A percentile compares a stretch with the other conserved stretches of the same genome.
phyloP scores from a whole-genome alignment of 164 flowering plant species.

The Macadamia tetraphylla region DNA sequence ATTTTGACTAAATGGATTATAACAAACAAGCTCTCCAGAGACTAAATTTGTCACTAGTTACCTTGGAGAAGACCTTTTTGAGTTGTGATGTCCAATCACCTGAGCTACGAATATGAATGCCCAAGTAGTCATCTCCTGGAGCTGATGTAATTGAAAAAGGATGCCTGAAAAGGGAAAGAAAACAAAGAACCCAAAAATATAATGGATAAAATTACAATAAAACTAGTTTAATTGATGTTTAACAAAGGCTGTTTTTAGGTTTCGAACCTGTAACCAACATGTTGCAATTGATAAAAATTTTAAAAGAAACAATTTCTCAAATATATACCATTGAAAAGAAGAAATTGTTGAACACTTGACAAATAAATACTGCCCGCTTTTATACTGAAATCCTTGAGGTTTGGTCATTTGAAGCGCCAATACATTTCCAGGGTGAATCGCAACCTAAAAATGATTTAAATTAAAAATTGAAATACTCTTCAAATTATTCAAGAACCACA shows the following conservation, averaged over 20 bases:
- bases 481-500: no score
- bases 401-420: constrained; percentile 44
- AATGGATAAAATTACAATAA: no score
- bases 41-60: neutral
- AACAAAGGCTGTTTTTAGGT: no score
- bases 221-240: no score
- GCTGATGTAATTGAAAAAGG: constrained; percentile 40
- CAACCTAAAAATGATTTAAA: constrained; percentile 26
- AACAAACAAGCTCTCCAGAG: no score
- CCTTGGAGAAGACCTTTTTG: constrained; percentile 62
- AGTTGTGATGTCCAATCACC: constrained; percentile 53
- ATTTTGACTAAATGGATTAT: no score
- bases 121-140: constrained; percentile 31
- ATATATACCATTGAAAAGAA: constrained; percentile 46
- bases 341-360: constrained; percentile 52
- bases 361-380: constrained; percentile 55
- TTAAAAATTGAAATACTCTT: no score
- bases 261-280: no score
- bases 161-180: constrained; percentile 20
- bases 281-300: no score
- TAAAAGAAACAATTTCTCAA: no score
- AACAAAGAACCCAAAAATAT: no score
- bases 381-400: constrained; percentile 48
- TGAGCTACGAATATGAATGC: constrained; percentile 33
- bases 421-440: constrained; percentile 46